Base-by-base conservation (phyloP, 2,329 filamentous ascomycete genomes). In the Paramyrothecium roridum region DNA sequence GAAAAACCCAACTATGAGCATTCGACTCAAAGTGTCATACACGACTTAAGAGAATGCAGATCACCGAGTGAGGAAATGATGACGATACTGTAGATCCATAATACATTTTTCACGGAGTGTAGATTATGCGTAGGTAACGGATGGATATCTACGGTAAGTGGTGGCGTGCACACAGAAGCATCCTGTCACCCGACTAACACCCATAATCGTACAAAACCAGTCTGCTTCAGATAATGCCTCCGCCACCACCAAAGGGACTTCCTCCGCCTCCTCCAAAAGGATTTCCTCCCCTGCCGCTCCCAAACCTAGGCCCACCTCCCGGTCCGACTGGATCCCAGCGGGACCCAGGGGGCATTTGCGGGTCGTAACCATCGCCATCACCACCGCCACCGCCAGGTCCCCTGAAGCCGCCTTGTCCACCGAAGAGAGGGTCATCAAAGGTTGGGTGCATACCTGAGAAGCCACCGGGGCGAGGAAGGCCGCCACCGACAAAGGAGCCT, bases 391-490 rank as follows among this genome's bases (percentile, higher is more conserved):
- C 78, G 16, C 73, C 71, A 16, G 72, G 37, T 43, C 37, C 37
- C 13, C 4, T 6, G 17, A 69, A 77, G 37, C 73, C 72, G 3
- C 78, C 71, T 8, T 69, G 76, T 2, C 72, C 71, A 11, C 76
- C 76, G 67, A 96, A 96, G 50, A 97, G 73, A 8, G 91, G 91
- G 67, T 98, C 93, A 64, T 96, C 91, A 69, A 96, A 95, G 0
- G 93, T 96, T 1, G 95, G 95, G 72, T 97, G 90, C 95, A 99
- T 99, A 1, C 95, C 95, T 13, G 88, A 86, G 12, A 82, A 82
- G 20, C 86, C 82, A 16, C 84, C 83, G 1, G 79, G 77, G n/a
- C 80, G 75, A 21, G 79, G 77, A 6, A 85, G 71, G 0, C 84
- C 81, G n/a, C 83, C 80, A 30, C 84, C 83, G 8, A 86, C 83